Evolutionary conservation across 2,329 filamentous ascomycete genomes (phyloP).

Genomic region (Colletotrichum caudatum): DNA sequence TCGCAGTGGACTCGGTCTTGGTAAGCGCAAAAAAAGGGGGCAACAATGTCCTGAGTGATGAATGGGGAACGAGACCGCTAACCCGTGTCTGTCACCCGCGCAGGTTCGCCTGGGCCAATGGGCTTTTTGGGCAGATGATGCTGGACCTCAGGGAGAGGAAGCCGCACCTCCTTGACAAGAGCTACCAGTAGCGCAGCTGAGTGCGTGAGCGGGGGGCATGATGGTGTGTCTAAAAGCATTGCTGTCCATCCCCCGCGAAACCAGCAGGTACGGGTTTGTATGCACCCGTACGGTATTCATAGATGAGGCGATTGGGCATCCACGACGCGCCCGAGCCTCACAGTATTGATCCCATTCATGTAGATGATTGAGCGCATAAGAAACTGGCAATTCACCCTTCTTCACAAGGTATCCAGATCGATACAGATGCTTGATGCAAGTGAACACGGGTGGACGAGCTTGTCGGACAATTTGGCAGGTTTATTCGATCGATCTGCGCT

Average conservation of each 20-base stretch:
- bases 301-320: background rate
- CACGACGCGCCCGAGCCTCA: no score
- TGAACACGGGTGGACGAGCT: no score
- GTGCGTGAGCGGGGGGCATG: no score
- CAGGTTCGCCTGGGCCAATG: constrained; percentile 92
- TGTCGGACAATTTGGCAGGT: background rate
- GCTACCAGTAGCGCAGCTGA: constrained; percentile 55
- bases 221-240: background rate
- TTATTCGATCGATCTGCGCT: background rate
- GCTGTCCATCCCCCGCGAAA: background rate
- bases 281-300: background rate
- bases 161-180: constrained; percentile 70
- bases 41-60: no score
- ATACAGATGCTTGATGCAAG: background rate
- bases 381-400: background rate
- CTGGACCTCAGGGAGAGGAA: constrained; percentile 80
- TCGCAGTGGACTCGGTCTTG: constrained; percentile 58
- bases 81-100: constrained; percentile 44
- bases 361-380: background rate
- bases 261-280: no score
- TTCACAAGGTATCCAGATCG: background rate
- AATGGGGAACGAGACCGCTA: background rate
- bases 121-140: constrained; percentile 86
- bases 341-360: no score
- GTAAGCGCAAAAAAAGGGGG: constrained; percentile 46